These are phyloP conservation scores for Pleodorina starrii DNA, from an alignment of 139 green algal species.

Conservation along the genomic window DNA sequence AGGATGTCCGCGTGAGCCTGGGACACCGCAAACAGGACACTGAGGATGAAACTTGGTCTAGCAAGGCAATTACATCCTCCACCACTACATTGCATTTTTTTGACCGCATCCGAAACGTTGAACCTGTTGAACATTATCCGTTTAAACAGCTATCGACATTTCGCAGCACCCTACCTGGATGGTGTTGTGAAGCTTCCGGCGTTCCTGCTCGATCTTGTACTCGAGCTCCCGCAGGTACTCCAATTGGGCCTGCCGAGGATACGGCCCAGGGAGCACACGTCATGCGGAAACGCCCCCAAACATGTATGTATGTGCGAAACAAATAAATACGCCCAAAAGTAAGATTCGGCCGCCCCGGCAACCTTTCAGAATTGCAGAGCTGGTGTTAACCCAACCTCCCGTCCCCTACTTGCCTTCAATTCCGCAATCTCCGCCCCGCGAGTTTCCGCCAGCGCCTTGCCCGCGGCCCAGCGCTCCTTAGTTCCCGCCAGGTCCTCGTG, in stretches of 20 bases:
- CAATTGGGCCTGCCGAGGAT: constrained; percentile 57
- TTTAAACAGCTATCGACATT: no score
- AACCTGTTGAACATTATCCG: no score
- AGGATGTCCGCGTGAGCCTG: background rate
- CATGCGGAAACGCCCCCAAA: background rate
- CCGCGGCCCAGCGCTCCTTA: constrained; percentile 66
- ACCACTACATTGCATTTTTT: no score
- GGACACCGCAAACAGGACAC: background rate
- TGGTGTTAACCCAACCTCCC: no score
- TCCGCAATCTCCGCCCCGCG: constrained; percentile 60
- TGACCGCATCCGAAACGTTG: no score
- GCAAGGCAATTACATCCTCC: no score
- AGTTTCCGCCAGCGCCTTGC: constrained; percentile 56
- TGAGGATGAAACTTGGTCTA: no score
- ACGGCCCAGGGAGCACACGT: no score
- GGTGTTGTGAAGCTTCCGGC: constrained; percentile 92
- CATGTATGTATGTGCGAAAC: no score
- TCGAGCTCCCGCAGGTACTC: constrained; percentile 59
- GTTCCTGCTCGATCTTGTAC: constrained; percentile 79
- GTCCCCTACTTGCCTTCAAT: constrained; percentile 67
- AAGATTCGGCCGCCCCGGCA: no score
- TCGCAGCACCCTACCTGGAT: constrained; percentile 82
- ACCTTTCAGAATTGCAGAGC: no score
- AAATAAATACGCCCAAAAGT: no score
- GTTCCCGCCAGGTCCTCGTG: constrained; percentile 63